These are phyloP conservation scores for Primulina eburnea DNA, from an alignment of 257 asterid genomes.

Conservation along the genomic window DNA sequence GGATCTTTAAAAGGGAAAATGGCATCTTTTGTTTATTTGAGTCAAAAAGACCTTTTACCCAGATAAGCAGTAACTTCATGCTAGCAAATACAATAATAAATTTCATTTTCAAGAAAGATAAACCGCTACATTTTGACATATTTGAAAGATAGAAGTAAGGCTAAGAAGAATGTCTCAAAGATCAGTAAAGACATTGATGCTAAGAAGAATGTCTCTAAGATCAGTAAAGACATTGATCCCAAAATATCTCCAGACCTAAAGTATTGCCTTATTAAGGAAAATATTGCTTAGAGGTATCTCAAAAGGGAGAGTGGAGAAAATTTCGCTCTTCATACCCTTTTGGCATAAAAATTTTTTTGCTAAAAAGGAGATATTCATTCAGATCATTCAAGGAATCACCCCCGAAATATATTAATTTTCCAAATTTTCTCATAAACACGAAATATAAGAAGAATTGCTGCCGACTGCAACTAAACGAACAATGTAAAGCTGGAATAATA, in stretches of 20 bases:
- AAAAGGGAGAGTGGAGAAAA: slow-evolving; percentile 10
- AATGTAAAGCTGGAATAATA: slow-evolving; percentile 20
- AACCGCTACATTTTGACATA: slow-evolving; percentile 8
- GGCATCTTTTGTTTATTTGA: not conserved
- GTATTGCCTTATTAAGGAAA: slow-evolving; percentile 18
- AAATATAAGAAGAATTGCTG: slow-evolving; percentile 1
- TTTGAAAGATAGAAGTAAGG: slow-evolving; percentile 4
- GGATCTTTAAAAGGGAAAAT: slow-evolving; percentile 9
- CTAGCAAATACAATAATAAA: slow-evolving; percentile 13
- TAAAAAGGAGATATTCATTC: not conserved
- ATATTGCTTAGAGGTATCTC: slow-evolving; percentile 14
- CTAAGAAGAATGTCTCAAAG: no score
- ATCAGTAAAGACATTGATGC: not conserved
- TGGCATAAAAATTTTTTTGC: not conserved
- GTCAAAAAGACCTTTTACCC: not conserved
- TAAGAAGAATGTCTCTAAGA: slow-evolving; percentile 7
- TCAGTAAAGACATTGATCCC: slow-evolving; percentile 26
- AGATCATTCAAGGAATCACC: slow-evolving; percentile 13
- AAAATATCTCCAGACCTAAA: slow-evolving; percentile 16
- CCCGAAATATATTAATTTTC: slow-evolving; percentile 4
- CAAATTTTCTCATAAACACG: slow-evolving; percentile 16
- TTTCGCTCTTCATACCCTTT: not conserved
- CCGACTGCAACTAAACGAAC: not conserved
- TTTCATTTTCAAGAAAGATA: slow-evolving; percentile 15
- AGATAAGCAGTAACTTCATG: slow-evolving; percentile 17